These are phyloP conservation scores for Tuber indicum DNA, from an alignment of 495 filamentous ascomycete species.

Conservation along the genomic window DNA sequence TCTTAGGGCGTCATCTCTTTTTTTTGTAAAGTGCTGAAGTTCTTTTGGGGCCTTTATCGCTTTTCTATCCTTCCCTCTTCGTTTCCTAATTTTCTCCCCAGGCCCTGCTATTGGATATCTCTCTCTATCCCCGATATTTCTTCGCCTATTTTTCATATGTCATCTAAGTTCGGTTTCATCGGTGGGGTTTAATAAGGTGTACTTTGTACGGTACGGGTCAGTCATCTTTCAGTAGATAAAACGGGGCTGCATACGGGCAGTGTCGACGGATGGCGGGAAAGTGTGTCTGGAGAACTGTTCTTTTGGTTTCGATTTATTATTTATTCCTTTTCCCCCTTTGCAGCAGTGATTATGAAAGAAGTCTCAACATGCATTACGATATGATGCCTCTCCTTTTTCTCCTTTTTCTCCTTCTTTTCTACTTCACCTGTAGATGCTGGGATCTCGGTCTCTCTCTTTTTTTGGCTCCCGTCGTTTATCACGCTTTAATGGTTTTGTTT, in stretches of 20 bases:
- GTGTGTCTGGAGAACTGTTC: background rate
- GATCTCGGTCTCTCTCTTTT: background rate
- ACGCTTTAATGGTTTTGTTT: slow-evolving; percentile 5
- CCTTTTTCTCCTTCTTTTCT: background rate
- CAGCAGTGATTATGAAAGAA: background rate
- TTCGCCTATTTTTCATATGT: background rate
- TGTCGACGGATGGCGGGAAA: background rate
- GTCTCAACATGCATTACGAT: background rate
- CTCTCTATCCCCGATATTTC: background rate
- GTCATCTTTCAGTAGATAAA: background rate
- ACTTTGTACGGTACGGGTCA: background rate
- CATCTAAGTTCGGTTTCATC: background rate
- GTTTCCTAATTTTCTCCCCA: background rate
- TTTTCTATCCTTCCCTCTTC: background rate
- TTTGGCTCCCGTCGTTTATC: background rate
- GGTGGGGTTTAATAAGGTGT: slow-evolving; percentile 3
- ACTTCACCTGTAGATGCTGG: slow-evolving; percentile 1
- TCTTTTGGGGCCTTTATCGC: background rate
- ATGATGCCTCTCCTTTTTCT: background rate
- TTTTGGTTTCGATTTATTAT: background rate
- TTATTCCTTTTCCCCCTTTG: background rate
- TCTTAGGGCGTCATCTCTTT: background rate
- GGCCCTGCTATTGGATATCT: background rate
- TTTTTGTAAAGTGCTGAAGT: slow-evolving; percentile 1
- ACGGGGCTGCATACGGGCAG: background rate